phyloP scores from a whole-genome alignment of 768 basidiomycete species.

The Podaxis sp. region DNA sequence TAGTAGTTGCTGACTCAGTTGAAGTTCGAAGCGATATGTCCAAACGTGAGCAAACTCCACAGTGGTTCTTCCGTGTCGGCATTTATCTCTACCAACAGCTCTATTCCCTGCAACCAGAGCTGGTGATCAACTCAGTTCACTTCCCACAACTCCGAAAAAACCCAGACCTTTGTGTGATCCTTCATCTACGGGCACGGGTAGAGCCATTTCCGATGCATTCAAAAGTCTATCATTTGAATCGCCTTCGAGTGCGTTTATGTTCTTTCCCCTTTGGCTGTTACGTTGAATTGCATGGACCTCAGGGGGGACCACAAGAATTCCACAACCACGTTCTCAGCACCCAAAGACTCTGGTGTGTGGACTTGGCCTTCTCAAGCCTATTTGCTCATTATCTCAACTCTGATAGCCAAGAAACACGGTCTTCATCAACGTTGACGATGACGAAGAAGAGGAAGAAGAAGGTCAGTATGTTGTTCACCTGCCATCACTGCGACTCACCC shows the following conservation, averaged over 20 bases:
- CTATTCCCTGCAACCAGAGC: neutral
- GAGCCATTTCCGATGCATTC: neutral
- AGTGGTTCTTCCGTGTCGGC: neutral
- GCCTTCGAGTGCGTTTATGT: conserved; percentile 3
- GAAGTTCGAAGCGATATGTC: neutral
- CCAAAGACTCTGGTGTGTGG: neutral
- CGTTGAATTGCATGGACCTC: neutral
- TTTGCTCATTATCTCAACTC: neutral
- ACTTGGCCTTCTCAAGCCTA: neutral
- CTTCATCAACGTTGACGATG: neutral
- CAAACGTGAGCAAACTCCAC: neutral
- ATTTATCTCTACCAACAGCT: neutral
- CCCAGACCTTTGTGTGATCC: neutral
- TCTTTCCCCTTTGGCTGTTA: neutral
- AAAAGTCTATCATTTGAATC: neutral
- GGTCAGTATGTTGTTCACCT: neutral
- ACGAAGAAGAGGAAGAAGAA: conserved; percentile 11
- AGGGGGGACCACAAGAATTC: neutral
- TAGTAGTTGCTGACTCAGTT: neutral
- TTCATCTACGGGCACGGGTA: neutral
- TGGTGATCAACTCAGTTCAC: neutral
- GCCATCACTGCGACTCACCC: neutral
- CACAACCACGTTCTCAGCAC: neutral
- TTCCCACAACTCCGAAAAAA: conserved; percentile 2
- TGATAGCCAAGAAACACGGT: neutral